A percentile compares a stretch with the other conserved stretches of the same genome.
Evolutionary conservation across 2,329 filamentous ascomycete genomes (phyloP).

Genomic region (Exophiala phaeomuriformis): DNA sequence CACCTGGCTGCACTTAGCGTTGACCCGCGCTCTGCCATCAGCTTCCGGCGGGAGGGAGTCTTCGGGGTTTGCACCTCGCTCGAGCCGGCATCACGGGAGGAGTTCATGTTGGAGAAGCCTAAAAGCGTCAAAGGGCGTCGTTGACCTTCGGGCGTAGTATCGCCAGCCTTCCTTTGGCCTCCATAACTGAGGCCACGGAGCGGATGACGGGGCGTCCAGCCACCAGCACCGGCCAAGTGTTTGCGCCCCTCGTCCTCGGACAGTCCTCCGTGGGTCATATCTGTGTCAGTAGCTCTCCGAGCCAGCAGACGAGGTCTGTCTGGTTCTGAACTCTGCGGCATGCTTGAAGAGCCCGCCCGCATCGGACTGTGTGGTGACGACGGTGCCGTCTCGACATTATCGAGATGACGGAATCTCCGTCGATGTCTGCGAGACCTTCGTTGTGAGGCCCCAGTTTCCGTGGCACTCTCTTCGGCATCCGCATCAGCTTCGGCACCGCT

Average conservation of each 20-base stretch:
- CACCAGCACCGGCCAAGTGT: slow-evolving; percentile 47
- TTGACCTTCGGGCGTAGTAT: slow-evolving; percentile 43
- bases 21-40: slow-evolving; percentile 54
- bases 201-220: slow-evolving; percentile 56
- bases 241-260: slow-evolving; percentile 71
- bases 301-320: slow-evolving; percentile 47
- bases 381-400: slow-evolving; percentile 56
- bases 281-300: slow-evolving; percentile 57
- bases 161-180: slow-evolving; percentile 49
- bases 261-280: slow-evolving; percentile 56
- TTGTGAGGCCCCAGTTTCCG: slow-evolving; percentile 55
- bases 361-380: slow-evolving; percentile 52
- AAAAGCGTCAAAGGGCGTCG: slow-evolving; percentile 58
- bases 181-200: slow-evolving; percentile 45
- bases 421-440: slow-evolving; percentile 53
- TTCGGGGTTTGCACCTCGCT: slow-evolving; percentile 20
- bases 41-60: slow-evolving; percentile 36
- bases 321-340: slow-evolving; percentile 40
- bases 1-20: slow-evolving; percentile 74
- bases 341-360: slow-evolving; percentile 28
- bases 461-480: slow-evolving; percentile 79
- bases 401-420: slow-evolving; percentile 53
- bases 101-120: slow-evolving; percentile 57
- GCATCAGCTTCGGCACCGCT: slow-evolving; percentile 54
- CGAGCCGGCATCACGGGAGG: slow-evolving; percentile 40